Evolutionary conservation across 176 grass and related monocot genomes (phyloP).

Genomic region (Triticum dicoccoides): DNA sequence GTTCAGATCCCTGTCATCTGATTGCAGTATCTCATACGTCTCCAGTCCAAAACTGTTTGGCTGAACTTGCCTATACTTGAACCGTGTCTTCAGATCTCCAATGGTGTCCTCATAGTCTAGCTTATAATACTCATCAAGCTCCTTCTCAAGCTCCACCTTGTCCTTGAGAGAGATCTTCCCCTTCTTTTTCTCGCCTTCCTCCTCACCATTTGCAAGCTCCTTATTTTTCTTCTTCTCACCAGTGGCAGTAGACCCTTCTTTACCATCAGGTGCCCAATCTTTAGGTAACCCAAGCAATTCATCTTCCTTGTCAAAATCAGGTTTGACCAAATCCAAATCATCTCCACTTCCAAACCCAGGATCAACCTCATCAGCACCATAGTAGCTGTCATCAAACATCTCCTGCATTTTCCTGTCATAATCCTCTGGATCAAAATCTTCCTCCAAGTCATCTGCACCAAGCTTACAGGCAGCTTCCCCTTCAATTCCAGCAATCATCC

Average conservation of each 20-base stretch:
- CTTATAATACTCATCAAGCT: constrained; percentile 94
- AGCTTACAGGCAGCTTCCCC: constrained; percentile 46
- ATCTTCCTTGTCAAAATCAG: constrained; percentile 88
- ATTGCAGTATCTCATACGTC: constrained; percentile 53
- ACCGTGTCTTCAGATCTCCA: constrained; percentile 91
- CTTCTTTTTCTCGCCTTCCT: constrained; percentile 35
- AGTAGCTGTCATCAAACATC: constrained; percentile 70
- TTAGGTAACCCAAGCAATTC: constrained; percentile 71
- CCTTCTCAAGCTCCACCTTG: constrained; percentile 89
- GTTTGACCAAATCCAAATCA: constrained; percentile 65
- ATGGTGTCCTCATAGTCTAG: constrained; percentile 93
- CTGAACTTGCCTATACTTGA: constrained; percentile 71
- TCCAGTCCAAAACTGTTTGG: constrained; percentile 66
- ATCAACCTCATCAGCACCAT: constrained; percentile 67
- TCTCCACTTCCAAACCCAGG: constrained; percentile 59
- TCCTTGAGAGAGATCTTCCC: constrained; percentile 72
- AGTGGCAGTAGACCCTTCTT: constrained; percentile 38
- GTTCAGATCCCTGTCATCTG: constrained; percentile 76
- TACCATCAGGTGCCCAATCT: constrained; percentile 40
- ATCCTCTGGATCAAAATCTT: constrained; percentile 90
- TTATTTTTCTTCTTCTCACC: constrained; percentile 38
- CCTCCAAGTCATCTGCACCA: constrained; percentile 74
- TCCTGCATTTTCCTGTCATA: constrained; percentile 86
- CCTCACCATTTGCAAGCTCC: constrained; percentile 13
- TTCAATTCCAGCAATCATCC: constrained; percentile 62